Conservation (phyloP, 139 green algal genomes). For the Prasinococcaceae sp. region DNA sequence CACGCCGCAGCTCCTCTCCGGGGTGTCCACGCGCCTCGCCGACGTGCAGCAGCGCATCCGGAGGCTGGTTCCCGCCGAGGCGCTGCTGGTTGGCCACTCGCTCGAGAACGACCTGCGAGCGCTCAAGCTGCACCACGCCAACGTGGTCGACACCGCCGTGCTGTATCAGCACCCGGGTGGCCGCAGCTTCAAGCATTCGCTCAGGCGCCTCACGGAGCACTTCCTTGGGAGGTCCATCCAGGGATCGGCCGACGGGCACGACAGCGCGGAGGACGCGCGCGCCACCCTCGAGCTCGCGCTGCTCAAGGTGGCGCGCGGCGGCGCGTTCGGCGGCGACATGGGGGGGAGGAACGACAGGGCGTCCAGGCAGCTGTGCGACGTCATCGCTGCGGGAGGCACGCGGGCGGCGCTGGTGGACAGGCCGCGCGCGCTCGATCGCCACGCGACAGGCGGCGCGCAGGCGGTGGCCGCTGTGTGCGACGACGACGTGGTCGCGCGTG, state of each 20-base stretch:
- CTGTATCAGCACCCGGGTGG: constrained; percentile 60
- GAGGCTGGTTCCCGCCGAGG: constrained; percentile 33
- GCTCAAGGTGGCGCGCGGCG: constrained; percentile 71
- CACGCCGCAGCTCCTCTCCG: constrained; percentile 41
- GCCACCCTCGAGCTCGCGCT: constrained; percentile 60
- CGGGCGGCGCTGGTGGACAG: too few species aligned
- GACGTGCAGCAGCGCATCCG: constrained; percentile 30
- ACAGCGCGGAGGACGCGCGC: constrained; percentile 53
- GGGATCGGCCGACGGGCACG: constrained; percentile 46
- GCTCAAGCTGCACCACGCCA: constrained; percentile 41
- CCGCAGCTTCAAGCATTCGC: constrained; percentile 41
- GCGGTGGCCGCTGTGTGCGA: too few species aligned
- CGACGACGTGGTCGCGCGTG: too few species aligned
- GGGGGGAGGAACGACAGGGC: too few species aligned
- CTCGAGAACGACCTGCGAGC: constrained; percentile 71
- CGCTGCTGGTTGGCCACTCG: constrained; percentile 61
- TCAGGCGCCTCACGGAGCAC: constrained; percentile 31
- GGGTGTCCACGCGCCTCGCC: constrained; percentile 34
- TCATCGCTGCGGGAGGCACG: too few species aligned
- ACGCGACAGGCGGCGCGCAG: too few species aligned
- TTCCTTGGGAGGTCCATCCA: constrained; percentile 62
- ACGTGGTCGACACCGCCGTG: constrained; percentile 52
- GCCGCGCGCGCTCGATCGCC: too few species aligned
- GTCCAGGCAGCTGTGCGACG: too few species aligned
- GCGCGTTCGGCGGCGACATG: too few species aligned